Percentiles rank a stretch among this genome's conserved stretches.
Evolutionary conservation across 768 basidiomycete species (phyloP).

Genomic region (Cubamyces lactineus): DNA sequence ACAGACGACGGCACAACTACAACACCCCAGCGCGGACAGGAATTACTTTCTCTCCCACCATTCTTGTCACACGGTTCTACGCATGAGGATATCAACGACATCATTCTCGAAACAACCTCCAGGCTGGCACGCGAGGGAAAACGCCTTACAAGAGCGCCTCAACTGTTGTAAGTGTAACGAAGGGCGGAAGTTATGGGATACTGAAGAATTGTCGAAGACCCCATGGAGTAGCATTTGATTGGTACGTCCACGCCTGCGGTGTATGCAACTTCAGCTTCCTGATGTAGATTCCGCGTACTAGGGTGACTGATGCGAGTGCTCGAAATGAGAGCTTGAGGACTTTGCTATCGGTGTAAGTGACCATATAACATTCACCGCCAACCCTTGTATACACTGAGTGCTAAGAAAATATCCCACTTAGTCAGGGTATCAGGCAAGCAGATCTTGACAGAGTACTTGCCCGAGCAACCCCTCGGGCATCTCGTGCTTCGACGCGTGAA

Average conservation of each 20-base stretch:
- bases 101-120: conserved; percentile 18
- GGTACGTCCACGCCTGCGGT: conserved; percentile 9
- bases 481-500: not conserved
- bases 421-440: conserved; percentile 18
- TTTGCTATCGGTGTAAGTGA: conserved; percentile 21
- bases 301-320: conserved; percentile 21
- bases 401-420: not conserved
- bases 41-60: conserved; percentile 6
- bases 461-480: not conserved
- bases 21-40: conserved; percentile 2
- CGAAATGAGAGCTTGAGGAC: conserved; percentile 13
- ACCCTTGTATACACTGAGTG: too few species aligned
- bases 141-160: conserved; percentile 23
- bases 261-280: too few species aligned
- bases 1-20: not conserved
- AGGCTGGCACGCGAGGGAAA: conserved; percentile 23
- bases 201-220: conserved; percentile 15
- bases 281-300: not conserved
- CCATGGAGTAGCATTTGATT: conserved; percentile 26
- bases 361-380: too few species aligned
- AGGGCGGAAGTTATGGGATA: not conserved
- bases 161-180: conserved; percentile 22
- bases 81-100: conserved; percentile 20
- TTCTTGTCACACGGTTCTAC: not conserved
- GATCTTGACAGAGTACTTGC: conserved; percentile 21